Conservation (phyloP, 345 rosid species). For the Heritiera fomes region DNA sequence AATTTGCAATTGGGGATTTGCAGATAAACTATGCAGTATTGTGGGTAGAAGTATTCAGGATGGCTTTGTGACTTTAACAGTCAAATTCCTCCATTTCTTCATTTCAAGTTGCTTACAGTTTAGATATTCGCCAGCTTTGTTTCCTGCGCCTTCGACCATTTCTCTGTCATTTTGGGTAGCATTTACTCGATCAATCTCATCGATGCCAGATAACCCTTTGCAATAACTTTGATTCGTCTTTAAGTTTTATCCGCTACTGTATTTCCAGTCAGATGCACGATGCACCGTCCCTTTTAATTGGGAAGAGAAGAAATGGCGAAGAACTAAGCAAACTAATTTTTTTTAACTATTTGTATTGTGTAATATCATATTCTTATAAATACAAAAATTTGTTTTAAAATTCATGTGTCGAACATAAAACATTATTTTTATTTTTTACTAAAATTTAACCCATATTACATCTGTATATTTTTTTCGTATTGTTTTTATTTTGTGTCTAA, state of each 20-base stretch:
- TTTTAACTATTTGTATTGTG: no score
- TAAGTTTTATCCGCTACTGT: background rate
- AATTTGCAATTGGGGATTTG: conserved; percentile 9
- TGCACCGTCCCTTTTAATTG: background rate
- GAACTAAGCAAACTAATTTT: background rate
- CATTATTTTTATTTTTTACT: no score
- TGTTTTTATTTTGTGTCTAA: no score
- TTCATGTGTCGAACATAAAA: no score
- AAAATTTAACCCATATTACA: no score
- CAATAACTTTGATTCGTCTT: background rate
- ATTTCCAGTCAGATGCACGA: background rate
- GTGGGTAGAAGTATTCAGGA: background rate
- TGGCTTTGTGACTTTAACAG: conserved; percentile 16
- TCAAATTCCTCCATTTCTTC: conserved; percentile 34
- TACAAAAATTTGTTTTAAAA: no score
- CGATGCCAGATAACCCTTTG: conserved; percentile 20
- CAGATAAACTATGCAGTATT: conserved; percentile 19
- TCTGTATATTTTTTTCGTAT: no score
- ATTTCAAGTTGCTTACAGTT: conserved; percentile 29
- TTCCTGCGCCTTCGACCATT: background rate
- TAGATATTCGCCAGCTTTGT: conserved; percentile 13
- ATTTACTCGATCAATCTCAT: conserved; percentile 33
- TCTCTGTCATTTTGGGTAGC: conserved; percentile 28
- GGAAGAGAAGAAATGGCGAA: background rate
- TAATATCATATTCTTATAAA: no score